Conservation (phyloP, 352 stramenopile species). For the Poterioochromonas sp. region DNA sequence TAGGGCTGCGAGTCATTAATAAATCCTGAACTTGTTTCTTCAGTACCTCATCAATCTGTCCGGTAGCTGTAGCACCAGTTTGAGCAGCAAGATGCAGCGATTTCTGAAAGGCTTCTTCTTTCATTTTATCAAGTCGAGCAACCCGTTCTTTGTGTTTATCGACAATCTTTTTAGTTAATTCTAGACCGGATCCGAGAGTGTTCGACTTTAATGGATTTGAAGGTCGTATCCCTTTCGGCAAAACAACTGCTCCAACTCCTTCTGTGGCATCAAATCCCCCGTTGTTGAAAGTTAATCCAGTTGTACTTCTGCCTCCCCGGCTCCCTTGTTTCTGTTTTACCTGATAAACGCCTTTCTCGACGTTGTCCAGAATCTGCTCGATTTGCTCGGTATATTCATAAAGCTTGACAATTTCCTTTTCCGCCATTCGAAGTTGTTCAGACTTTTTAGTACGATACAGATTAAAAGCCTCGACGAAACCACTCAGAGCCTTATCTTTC, state of each 20-base stretch:
- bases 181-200: background rate
- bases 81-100: background rate
- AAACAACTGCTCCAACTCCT: background rate
- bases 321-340: constrained; percentile 1
- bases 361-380: background rate
- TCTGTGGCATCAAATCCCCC: background rate
- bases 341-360: constrained; percentile 18
- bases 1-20: background rate
- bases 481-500: constrained; percentile 35
- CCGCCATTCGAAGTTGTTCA: constrained; percentile 2
- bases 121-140: background rate
- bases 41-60: background rate
- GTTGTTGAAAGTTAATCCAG: background rate
- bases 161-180: background rate
- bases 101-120: background rate
- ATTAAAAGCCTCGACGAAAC: constrained; percentile 42
- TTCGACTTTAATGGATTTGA: background rate
- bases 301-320: background rate
- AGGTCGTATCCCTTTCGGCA: constrained; percentile 9
- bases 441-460: constrained; percentile 37
- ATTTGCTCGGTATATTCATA: constrained; percentile 1
- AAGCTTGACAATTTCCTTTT: constrained; percentile 37
- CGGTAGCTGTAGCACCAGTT: background rate
- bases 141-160: constrained; percentile 11
- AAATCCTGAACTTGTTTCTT: background rate